Base-by-base conservation (phyloP, 441 rosid species). In the Oxalis stricta region DNA sequence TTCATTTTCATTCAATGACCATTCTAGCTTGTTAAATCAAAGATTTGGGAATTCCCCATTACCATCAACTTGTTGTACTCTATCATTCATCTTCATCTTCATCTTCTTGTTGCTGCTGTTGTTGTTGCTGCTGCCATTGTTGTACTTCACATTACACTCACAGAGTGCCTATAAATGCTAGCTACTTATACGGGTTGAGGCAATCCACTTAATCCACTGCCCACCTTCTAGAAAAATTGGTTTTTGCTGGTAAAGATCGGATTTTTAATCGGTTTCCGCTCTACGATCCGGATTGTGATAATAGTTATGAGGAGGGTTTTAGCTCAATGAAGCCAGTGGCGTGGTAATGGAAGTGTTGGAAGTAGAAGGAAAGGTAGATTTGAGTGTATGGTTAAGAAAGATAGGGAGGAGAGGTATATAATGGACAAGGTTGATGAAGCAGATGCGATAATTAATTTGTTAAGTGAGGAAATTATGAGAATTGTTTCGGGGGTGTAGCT, bases 391-490 rank as follows among this genome's bases (percentile, higher is more conserved):
- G 65, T 22, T 58, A 61, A 44, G 3, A 66, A 65, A 55, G 72
- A 63, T 35, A 54, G 22, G 29, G 55, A 14, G 1, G 55, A 45
- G 41, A 61, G 69, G 51, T 50, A 52, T 33, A 42, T 59, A 52
- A 63, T 69, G 9, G 60, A 69, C 40, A 63, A 65, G 44, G 18
- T 38, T 4, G 69, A 52, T 59, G 84, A 79, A 61, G 78, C 69
- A 1, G 92, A 82, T 51, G 79, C 82, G 36, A 56, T 89, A 44
- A 64, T 89, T 55, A 75, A 73, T 64, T 73, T 89, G 61, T 73
- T 89, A 62, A 68, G 83, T 61, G 94, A 84, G 61, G 83, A 77
- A 38, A 16, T 76, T 29, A 53, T 35, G 77, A 57, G 46, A 77
- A 70, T 36, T 52, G 41, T 50, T 56, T 58, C 22, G 58, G 53